Evolutionary conservation across 371 early-diverging fungal genomes (phyloP).

Genomic region (Haplosporangium sp.): DNA sequence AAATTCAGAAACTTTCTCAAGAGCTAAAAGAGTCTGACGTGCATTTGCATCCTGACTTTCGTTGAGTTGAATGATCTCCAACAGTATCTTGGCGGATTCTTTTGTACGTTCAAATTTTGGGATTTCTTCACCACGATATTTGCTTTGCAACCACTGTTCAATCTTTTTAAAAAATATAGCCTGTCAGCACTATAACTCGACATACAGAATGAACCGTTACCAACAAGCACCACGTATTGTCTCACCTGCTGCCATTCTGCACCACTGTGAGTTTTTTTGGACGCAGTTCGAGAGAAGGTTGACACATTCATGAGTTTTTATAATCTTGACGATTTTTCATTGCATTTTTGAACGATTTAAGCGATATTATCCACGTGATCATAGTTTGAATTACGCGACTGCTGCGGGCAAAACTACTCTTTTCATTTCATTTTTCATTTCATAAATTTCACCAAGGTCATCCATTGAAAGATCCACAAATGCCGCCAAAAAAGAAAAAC

Average conservation of each 20-base stretch:
- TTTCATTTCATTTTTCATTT: not conserved
- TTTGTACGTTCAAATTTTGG: conserved; percentile 41
- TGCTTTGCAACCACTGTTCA: conserved; percentile 37
- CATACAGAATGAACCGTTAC: not conserved
- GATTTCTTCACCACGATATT: conserved; percentile 15
- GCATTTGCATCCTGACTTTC: conserved; percentile 27
- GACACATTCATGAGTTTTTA: not conserved
- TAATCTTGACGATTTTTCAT: not conserved
- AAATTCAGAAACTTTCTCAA: conserved; percentile 10
- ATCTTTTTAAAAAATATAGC: conserved; percentile 11
- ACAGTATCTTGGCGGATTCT: conserved; percentile 14
- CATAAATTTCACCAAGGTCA: not conserved
- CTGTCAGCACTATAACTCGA: not conserved
- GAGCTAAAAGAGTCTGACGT: conserved; percentile 12
- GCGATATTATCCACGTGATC: not conserved
- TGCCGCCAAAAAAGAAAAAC: conserved; percentile 57
- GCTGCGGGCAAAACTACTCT: not conserved
- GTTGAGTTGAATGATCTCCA: conserved; percentile 25
- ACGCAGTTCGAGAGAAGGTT: not conserved
- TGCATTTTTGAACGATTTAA: not conserved
- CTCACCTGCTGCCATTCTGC: conserved; percentile 10
- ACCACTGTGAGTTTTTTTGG: not conserved
- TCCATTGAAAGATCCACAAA: conserved; percentile 7
- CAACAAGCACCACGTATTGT: not conserved
- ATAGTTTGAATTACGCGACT: conserved; percentile 3